phyloP scores from a whole-genome alignment of 352 stramenopile species.

The Phytophthora kernoviae region DNA sequence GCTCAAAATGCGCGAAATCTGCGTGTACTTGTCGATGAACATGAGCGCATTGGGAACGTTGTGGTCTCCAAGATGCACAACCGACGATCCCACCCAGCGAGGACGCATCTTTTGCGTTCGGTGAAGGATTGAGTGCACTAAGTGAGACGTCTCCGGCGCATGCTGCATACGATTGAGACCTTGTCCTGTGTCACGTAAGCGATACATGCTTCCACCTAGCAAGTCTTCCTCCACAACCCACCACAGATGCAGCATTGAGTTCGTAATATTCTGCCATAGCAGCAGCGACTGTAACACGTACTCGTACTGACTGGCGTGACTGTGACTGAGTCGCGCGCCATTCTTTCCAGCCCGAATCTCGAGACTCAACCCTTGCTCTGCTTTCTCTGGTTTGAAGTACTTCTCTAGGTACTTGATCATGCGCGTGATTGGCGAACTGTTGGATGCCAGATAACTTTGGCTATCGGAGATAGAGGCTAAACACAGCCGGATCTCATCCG shows the following conservation, averaged over 20 bases:
- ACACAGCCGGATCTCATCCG: conserved; percentile 57
- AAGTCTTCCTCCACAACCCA: conserved; percentile 70
- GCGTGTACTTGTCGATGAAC: conserved; percentile 97
- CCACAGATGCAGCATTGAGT: conserved; percentile 64
- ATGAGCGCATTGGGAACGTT: conserved; percentile 96
- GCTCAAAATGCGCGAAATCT: conserved; percentile 77
- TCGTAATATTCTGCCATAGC: conserved; percentile 71
- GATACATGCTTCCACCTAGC: conserved; percentile 55
- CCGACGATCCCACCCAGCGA: conserved; percentile 86
- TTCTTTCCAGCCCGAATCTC: conserved; percentile 68
- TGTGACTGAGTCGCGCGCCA: conserved; percentile 63
- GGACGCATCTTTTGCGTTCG: conserved; percentile 47
- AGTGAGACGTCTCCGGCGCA: conserved; percentile 56
- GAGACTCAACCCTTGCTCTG: conserved; percentile 47
- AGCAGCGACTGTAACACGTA: conserved; percentile 72
- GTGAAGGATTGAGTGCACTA: conserved; percentile 59
- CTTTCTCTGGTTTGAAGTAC: conserved; percentile 58
- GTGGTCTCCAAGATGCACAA: conserved; percentile 94
- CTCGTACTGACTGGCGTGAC: conserved; percentile 61
- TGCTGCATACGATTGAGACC: conserved; percentile 74
- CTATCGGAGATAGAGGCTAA: conserved; percentile 61
- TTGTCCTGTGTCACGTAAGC: conserved; percentile 66
- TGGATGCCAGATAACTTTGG: conserved; percentile 64
- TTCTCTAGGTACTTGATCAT: conserved; percentile 71
- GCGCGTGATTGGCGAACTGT: conserved; percentile 57